Evolutionary conservation across 1,139 yeast species (phyloP), one percentile per base, ranked within the genome.

Genomic region (Hemisphaericaspora lyxosophila): DNA sequence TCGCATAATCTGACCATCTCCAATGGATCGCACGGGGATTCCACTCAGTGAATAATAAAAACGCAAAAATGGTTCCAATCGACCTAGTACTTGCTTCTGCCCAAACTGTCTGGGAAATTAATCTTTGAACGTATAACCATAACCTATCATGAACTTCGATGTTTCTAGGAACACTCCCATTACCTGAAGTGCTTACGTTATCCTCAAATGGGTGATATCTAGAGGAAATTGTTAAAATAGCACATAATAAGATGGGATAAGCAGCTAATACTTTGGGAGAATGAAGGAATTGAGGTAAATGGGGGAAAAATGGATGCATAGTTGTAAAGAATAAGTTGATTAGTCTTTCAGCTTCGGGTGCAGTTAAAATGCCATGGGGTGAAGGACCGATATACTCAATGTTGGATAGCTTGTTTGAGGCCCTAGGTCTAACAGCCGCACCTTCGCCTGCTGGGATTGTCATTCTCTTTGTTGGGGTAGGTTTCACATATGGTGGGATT

Each of bases 1-100:
- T 87, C 3, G 96, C 96, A 61, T 87, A 88, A 59, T 89, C 97
- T 0, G 81, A 70, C 85, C 90, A 83, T 45, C 89, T 66, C 82
- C 89, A 85, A 59, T 89, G 96, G 44, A 89, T 88, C 5, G 96
- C 96, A 39, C 96, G 67, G 2, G 96, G 96, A 51, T 88, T 88
- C 97, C 97, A 89, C 57, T 89, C 96, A 0, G 96, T 86, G 49
- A 89, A 83, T n/a, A 90, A 64, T 34, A 89, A 63, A 54, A 89
- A 87, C 1, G 96, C 90, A 50, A 85, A 74, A 5, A 88, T 82
- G 0, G 96, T 88, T 1, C 96, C 96, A 5, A 88, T 78, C 0
- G 94, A 83, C 45, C 96, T 67, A 4, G 95, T 85, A 43, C 89
- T 81, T 0, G 96, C 95, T 56, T 87, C 96, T 0, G 95, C 96